Percentiles rank a stretch among this genome's conserved stretches.
Conservation (phyloP, 2,329 filamentous ascomycete species). For the Monosporascus sp. region DNA sequence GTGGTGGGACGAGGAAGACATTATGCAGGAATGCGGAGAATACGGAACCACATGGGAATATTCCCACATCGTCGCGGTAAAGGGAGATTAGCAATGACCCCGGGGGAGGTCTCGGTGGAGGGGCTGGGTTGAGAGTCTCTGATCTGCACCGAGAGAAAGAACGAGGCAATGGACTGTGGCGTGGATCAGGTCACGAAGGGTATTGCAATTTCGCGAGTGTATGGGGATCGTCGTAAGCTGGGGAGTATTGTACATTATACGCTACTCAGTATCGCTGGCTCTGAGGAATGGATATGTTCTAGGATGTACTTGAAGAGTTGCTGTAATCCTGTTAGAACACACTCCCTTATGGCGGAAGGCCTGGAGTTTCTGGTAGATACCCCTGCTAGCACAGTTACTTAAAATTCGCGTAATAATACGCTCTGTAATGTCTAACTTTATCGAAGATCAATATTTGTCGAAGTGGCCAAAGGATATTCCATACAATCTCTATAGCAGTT, state of each 20-base stretch:
- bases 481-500: too few relatives aligned
- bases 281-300: neutral
- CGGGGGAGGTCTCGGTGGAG: neutral
- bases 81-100: constrained; percentile 25
- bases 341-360: neutral
- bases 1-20: constrained; percentile 58
- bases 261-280: neutral
- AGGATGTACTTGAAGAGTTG: neutral
- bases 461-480: too few relatives aligned
- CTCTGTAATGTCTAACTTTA: neutral
- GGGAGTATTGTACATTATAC: neutral
- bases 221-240: neutral
- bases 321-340: neutral
- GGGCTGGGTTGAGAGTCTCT: neutral
- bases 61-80: constrained; percentile 50
- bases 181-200: neutral
- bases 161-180: neutral
- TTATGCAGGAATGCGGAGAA: constrained; percentile 49
- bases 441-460: too few relatives aligned
- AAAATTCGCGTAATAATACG: neutral
- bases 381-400: neutral
- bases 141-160: neutral
- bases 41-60: constrained; percentile 56
- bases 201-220: neutral
- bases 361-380: neutral